These are phyloP conservation scores for Colletotrichum trifolii DNA, from an alignment of 2,329 filamentous ascomycete genomes.

Conservation along the genomic window DNA sequence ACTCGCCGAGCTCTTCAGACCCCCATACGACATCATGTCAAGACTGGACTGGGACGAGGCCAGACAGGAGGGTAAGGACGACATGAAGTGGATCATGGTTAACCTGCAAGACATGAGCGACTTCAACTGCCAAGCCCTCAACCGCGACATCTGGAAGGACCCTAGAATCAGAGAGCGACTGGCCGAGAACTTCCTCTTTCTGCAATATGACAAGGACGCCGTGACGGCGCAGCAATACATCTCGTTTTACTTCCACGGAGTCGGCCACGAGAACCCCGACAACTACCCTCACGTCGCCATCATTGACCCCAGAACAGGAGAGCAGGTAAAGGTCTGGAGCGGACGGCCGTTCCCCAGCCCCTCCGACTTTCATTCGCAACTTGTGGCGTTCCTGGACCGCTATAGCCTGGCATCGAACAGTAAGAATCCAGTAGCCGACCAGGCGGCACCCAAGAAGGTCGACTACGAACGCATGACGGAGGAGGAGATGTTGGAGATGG, in stretches of 20 bases:
- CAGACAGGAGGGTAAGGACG: constrained; percentile 84
- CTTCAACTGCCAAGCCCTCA: constrained; percentile 94
- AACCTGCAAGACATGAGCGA: constrained; percentile 94
- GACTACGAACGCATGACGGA: constrained; percentile 93
- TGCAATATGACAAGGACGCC: constrained; percentile 93
- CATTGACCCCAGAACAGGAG: constrained; percentile 92
- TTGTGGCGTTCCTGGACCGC: constrained; percentile 96
- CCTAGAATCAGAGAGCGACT: constrained; percentile 81
- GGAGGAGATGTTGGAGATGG: constrained; percentile 96
- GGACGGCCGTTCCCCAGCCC: constrained; percentile 81
- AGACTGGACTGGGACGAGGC: constrained; percentile 83
- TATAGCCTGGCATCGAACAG: constrained; percentile 90
- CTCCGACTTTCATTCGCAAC: constrained; percentile 86
- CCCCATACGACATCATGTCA: constrained; percentile 90
- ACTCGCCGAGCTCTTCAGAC: constrained; percentile 91
- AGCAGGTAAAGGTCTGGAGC: constrained; percentile 97
- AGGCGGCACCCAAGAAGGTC: constrained; percentile 75
- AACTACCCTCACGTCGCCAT: constrained; percentile 97
- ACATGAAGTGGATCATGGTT: constrained; percentile 93
- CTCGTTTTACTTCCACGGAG: constrained; percentile 85
- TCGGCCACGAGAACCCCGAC: constrained; percentile 80
- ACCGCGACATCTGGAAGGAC: constrained; percentile 97
- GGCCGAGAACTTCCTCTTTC: constrained; percentile 91
- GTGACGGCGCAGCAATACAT: constrained; percentile 82
- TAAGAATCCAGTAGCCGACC: constrained; percentile 90